Base-by-base conservation (phyloP, 257 asterid species). In the Thymus quinquecostatus region DNA sequence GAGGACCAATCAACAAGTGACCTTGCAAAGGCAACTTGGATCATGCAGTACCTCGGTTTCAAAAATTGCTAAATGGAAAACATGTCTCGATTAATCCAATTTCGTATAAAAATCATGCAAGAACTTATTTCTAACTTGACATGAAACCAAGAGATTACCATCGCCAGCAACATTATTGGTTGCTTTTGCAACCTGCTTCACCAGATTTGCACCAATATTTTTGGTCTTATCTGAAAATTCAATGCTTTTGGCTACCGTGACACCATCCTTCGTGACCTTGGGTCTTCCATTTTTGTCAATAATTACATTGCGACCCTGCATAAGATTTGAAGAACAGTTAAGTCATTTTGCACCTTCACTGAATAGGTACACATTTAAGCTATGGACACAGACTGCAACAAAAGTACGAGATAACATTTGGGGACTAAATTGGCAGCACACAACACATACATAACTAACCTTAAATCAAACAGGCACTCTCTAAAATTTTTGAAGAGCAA, bases 261-360 rank as follows among this genome's bases (percentile, higher is more conserved):
- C 98, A 60, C 97, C 98, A 78, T 92, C 98, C 80, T 92, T 92
- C 28, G 97, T 92, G 84, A 92, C 85, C 82, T 87, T 85, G 57
- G 95, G 98, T 47, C 71, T 80, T 33, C 76, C 81, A 69, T 77
- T 78, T 82, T 65, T 81, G 77, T 89, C 88, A 65, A 92, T 89
- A 68, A 92, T 89, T 71, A 89, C 97, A 56, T 79, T 81, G 57
- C 95, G 92, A 1, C 97, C 96, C 98, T 92, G 83, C 48, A 82
- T n/a, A 74, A 30, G 38, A 77, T 66, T 64, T 53, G 69, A 28
- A 71, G 66, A 60, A 29, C 44, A 70, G 51, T 75, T 9, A 21
- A 72, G 36, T 66, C 53, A 58, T 13, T 30, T 47, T 60, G n/a
- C 64, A 41, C 32, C 61, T 10, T 27, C 69, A 28, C 6, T 11